Evolutionary conservation across 1,139 yeast species (phyloP).

Genomic region (Arxiozyma telluris): DNA sequence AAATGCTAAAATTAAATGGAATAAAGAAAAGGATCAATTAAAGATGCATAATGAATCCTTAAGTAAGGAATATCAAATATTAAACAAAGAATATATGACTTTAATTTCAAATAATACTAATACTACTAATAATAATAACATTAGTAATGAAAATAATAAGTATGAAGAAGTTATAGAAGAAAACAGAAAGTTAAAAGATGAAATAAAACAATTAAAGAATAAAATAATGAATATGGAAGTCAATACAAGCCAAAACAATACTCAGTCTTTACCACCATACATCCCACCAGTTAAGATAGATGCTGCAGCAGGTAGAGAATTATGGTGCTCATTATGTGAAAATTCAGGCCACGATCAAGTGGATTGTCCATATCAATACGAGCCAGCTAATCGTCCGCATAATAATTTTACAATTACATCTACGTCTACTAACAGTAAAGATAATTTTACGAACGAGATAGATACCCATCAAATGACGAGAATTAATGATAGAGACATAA

Average conservation of each 20-base stretch:
- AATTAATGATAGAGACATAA: no score
- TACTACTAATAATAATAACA: no score
- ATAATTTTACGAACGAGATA: neutral
- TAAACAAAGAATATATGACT: slow-evolving; percentile 7
- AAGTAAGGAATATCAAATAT: slow-evolving; percentile 19
- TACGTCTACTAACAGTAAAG: neutral
- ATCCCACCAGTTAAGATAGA: slow-evolving; percentile 45
- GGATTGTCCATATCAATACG: slow-evolving; percentile 71
- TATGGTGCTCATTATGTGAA: slow-evolving; percentile 93
- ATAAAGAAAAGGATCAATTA: slow-evolving; percentile 23
- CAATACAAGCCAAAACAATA: neutral
- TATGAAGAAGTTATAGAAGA: neutral
- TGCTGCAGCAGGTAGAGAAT: slow-evolving; percentile 62
- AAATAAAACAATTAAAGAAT: neutral
- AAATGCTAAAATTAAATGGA: slow-evolving; percentile 18
- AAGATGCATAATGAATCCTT: slow-evolving; percentile 26
- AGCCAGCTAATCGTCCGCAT: neutral
- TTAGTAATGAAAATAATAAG: neutral
- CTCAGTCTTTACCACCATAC: slow-evolving; percentile 22
- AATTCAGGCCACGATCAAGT: slow-evolving; percentile 77
- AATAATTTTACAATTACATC: neutral
- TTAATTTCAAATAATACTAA: neutral
- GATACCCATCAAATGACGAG: no score
- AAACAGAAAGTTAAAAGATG: neutral
- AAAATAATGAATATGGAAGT: neutral